Conservation (phyloP, 1,284 basidiomycete genomes). For the Leccinum solheimii region DNA sequence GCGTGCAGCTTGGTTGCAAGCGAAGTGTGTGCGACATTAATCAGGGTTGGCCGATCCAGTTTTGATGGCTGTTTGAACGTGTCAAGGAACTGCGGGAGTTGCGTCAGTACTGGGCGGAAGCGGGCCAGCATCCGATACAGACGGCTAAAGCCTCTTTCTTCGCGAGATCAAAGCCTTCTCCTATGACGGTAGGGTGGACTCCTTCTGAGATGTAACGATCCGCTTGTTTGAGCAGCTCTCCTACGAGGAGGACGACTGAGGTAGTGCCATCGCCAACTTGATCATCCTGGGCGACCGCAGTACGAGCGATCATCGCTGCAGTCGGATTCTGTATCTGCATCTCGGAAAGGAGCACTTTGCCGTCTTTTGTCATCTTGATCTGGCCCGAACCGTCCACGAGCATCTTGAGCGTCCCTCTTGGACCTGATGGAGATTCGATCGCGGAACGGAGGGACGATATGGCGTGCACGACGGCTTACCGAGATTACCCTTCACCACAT, state of each 20-base stretch:
- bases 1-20: slow-evolving; percentile 92
- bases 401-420: slow-evolving; percentile 98
- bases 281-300: slow-evolving; percentile 98
- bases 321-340: slow-evolving; percentile 99
- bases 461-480: slow-evolving; percentile 50
- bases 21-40: slow-evolving; percentile 93
- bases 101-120: slow-evolving; percentile 18
- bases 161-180: slow-evolving; percentile 94
- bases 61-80: slow-evolving; percentile 76
- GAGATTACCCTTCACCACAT: slow-evolving; percentile 96
- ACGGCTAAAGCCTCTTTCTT: slow-evolving; percentile 93
- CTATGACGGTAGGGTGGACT: slow-evolving; percentile 96
- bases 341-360: slow-evolving; percentile 97
- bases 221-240: slow-evolving; percentile 96
- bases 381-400: slow-evolving; percentile 98
- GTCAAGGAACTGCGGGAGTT: slow-evolving; percentile 79
- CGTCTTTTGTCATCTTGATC: slow-evolving; percentile 99
- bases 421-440: slow-evolving; percentile 55
- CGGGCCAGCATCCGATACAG: slow-evolving; percentile 36
- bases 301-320: slow-evolving; percentile 98
- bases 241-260: slow-evolving; percentile 95
- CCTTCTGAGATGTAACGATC: slow-evolving; percentile 98
- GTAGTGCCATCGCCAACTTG: slow-evolving; percentile 99
- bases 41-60: slow-evolving; percentile 87
- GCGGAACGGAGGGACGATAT: slow-evolving; percentile 17